Evolutionary conservation across 1,284 basidiomycete species (phyloP).

Genomic region (Microbotryum lychnidis-dioicae): DNA sequence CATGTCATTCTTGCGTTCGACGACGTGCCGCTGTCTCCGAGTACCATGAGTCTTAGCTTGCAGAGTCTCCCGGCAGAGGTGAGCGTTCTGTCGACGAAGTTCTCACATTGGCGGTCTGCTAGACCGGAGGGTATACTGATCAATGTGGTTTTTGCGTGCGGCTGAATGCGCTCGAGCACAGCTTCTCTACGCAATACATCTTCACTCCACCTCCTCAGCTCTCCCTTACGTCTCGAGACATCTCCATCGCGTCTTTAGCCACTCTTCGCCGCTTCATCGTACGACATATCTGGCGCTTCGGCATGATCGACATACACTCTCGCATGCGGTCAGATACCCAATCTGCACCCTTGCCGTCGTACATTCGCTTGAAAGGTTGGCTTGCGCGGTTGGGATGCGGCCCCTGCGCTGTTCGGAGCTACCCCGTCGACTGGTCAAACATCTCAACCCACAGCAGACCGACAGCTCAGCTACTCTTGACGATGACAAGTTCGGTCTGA

Average conservation of each 20-base stretch:
- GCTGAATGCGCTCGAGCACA: conserved; percentile 18
- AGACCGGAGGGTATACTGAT: too few relatives aligned
- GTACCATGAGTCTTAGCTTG: too few relatives aligned
- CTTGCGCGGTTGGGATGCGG: not conserved
- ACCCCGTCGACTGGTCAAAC: conserved; percentile 39
- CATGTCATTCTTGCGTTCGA: too few relatives aligned
- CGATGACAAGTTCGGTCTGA: conserved; percentile 29
- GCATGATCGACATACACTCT: conserved; percentile 41
- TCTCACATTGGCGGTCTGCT: too few relatives aligned
- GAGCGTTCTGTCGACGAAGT: too few relatives aligned
- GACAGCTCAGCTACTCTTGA: not conserved
- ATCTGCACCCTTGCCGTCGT: conserved; percentile 55
- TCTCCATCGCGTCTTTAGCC: conserved; percentile 18
- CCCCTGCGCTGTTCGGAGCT: conserved; percentile 31
- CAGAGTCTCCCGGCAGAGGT: too few relatives aligned
- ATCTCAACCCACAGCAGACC: not conserved
- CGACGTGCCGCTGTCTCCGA: too few relatives aligned
- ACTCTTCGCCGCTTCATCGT: conserved; percentile 49
- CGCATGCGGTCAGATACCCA: conserved; percentile 55
- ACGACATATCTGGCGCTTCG: conserved; percentile 54
- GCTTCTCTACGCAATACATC: conserved; percentile 25
- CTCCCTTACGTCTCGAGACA: conserved; percentile 19
- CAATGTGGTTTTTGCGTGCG: too few relatives aligned
- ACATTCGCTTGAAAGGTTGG: conserved; percentile 45
- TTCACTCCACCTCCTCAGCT: conserved; percentile 18